These are phyloP conservation scores for Aspergillus campestris DNA, from an alignment of 495 filamentous ascomycete genomes.

Conservation along the genomic window DNA sequence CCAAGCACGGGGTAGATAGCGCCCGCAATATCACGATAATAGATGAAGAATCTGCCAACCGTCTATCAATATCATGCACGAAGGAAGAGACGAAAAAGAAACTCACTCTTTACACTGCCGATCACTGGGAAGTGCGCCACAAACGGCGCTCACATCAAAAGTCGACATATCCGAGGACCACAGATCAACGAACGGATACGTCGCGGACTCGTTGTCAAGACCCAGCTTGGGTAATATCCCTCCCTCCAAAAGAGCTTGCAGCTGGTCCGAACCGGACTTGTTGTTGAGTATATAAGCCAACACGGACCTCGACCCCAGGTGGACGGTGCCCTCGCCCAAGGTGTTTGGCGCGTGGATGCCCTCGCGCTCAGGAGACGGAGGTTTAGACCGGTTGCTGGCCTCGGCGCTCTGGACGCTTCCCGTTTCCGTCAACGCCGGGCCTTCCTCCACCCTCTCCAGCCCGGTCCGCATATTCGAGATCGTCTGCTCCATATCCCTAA, in stretches of 20 bases:
- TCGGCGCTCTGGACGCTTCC: slow-evolving; percentile 55
- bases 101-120: slow-evolving; percentile 57
- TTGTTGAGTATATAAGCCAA: slow-evolving; percentile 55
- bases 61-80: too few relatives aligned
- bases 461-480: slow-evolving; percentile 33
- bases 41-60: slow-evolving; percentile 53
- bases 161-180: slow-evolving; percentile 61
- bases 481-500: slow-evolving; percentile 37
- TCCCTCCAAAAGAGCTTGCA: slow-evolving; percentile 58
- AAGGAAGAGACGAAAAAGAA: background rate
- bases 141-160: slow-evolving; percentile 59
- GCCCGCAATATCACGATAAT: slow-evolving; percentile 74
- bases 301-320: slow-evolving; percentile 51
- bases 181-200: slow-evolving; percentile 66
- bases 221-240: slow-evolving; percentile 75
- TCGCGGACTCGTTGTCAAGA: slow-evolving; percentile 71
- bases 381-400: slow-evolving; percentile 33
- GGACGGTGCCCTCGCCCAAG: slow-evolving; percentile 45
- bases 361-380: slow-evolving; percentile 39
- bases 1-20: slow-evolving; percentile 75
- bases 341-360: slow-evolving; percentile 48
- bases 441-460: slow-evolving; percentile 32
- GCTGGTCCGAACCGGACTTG: slow-evolving; percentile 55
- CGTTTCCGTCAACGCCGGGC: slow-evolving; percentile 20
- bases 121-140: slow-evolving; percentile 60